Percentiles rank a stretch among this genome's conserved stretches.
Evolutionary conservation across 768 basidiomycete species (phyloP).

Genomic region (Hygrocybe coccinea): DNA sequence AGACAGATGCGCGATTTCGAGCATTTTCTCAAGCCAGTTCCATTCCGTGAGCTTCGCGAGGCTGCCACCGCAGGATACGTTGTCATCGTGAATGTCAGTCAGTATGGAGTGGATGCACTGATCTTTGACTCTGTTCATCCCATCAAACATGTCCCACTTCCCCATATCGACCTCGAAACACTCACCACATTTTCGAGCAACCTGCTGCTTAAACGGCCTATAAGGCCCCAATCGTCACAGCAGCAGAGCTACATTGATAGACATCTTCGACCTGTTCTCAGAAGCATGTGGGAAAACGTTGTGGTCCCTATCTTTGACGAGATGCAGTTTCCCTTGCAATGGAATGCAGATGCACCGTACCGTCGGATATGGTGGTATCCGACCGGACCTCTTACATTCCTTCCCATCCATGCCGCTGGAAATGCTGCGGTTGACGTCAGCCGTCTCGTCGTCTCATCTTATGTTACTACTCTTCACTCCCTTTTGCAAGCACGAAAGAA

Average conservation of each 20-base stretch:
- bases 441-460: constrained; percentile 15
- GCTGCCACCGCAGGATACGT: constrained; percentile 17
- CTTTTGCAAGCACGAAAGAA: constrained; percentile 6
- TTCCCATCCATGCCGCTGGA: too few relatives aligned
- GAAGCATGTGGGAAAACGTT: constrained; percentile 7
- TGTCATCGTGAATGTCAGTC: constrained; percentile 17
- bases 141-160: constrained; percentile 10
- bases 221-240: not conserved
- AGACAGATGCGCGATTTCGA: constrained; percentile 13
- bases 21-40: constrained; percentile 15
- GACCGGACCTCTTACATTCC: constrained; percentile 21
- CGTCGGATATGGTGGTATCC: constrained; percentile 27
- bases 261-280: not conserved
- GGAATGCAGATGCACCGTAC: not conserved
- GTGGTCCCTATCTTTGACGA: constrained; percentile 6
- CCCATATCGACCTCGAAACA: not conserved
- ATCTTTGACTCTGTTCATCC: constrained; percentile 4
- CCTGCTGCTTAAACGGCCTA: not conserved
- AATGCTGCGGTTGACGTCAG: too few relatives aligned
- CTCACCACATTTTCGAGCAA: not conserved
- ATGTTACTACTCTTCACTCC: constrained; percentile 13
- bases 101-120: constrained; percentile 16
- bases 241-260: not conserved
- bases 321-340: not conserved
- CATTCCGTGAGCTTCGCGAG: constrained; percentile 9